A percentile compares a stretch with the other conserved stretches of the same genome.
These are phyloP conservation scores for Fusarium sp. DNA, from an alignment of 2,329 filamentous ascomycete genomes.

Conservation along the genomic window DNA sequence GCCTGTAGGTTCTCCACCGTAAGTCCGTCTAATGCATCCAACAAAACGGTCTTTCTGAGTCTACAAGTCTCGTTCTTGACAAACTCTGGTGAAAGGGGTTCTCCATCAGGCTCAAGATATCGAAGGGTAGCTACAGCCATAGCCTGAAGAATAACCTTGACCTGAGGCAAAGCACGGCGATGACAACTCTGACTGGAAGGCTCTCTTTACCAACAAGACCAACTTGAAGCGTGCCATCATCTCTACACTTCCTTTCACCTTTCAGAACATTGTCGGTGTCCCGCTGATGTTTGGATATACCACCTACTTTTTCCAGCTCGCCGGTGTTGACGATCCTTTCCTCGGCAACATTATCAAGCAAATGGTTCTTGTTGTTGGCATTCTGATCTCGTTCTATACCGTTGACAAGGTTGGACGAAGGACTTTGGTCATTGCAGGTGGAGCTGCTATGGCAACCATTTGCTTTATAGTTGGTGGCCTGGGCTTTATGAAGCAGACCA, in stretches of 20 bases:
- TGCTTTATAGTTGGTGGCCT: neutral
- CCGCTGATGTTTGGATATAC: slow-evolving; percentile 41
- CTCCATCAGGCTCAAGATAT: neutral
- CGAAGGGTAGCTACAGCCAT: neutral
- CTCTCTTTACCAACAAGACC: slow-evolving; percentile 17
- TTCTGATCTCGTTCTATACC: slow-evolving; percentile 15
- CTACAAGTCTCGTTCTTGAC: neutral
- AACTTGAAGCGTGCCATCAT: slow-evolving; percentile 38
- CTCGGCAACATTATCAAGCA: slow-evolving; percentile 32
- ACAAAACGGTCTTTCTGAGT: neutral
- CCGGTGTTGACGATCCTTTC: slow-evolving; percentile 38
- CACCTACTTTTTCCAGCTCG: slow-evolving; percentile 42
- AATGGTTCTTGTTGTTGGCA: slow-evolving; percentile 10
- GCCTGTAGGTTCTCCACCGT: neutral
- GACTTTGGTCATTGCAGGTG: neutral
- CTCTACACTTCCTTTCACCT: slow-evolving; percentile 36
- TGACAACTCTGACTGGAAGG: slow-evolving; percentile 16
- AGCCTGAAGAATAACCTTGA: neutral
- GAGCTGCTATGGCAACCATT: neutral
- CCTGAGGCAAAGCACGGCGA: neutral
- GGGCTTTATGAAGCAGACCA: neutral
- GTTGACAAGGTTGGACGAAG: slow-evolving; percentile 31
- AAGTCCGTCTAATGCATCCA: neutral
- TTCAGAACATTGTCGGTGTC: slow-evolving; percentile 39
- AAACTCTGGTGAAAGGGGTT: neutral